These are phyloP conservation scores for Cytospora paraplurivora DNA, from an alignment of 2,329 filamentous ascomycete species.

Conservation along the genomic window DNA sequence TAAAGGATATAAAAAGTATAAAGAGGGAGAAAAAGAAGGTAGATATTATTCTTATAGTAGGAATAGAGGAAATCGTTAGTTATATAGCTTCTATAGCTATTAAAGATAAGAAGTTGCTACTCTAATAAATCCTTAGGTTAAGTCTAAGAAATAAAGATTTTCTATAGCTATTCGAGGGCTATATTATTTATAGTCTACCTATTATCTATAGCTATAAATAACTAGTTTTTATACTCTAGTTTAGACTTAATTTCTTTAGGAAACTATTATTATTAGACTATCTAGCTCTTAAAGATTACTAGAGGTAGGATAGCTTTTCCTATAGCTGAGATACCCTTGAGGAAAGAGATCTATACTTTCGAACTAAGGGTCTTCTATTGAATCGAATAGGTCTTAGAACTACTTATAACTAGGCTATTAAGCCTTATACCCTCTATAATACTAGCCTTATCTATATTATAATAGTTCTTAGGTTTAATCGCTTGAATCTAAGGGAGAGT, in stretches of 20 bases:
- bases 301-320: not conserved
- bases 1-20: not conserved
- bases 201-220: not conserved
- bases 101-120: not conserved
- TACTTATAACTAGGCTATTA: no score
- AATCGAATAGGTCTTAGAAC: no score
- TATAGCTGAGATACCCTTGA: no score
- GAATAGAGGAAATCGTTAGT: not conserved
- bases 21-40: constrained; percentile 32
- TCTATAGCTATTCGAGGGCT: not conserved
- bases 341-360: no score
- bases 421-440: no score
- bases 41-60: constrained; percentile 26
- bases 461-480: no score
- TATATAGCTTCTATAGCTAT: constrained; percentile 1
- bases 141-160: not conserved
- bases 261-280: not conserved
- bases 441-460: no score
- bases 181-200: not conserved
- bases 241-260: not conserved
- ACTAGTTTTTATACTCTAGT: not conserved
- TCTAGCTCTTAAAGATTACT: not conserved
- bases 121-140: not conserved
- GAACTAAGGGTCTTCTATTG: no score
- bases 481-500: no score